Percentiles rank a stretch among this genome's conserved stretches.
phyloP scores from a whole-genome alignment of 352 stramenopile species.

The Peronospora farinosa region DNA sequence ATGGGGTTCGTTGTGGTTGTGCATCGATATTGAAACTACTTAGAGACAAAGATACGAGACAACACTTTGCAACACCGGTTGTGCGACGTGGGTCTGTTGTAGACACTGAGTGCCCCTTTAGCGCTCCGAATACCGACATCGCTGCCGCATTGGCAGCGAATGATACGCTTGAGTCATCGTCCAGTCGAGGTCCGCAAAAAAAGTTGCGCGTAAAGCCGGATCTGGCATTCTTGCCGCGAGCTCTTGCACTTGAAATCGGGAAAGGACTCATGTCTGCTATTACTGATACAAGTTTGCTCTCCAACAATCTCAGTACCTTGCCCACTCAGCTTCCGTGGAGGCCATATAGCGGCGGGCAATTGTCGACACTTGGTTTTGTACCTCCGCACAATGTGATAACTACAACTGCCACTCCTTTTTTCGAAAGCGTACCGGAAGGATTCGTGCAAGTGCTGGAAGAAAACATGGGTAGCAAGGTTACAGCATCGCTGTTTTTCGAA shows the following conservation, averaged over 20 bases:
- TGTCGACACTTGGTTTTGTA: conserved; percentile 6
- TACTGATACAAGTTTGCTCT: conserved; percentile 21
- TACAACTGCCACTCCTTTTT: conserved; percentile 37
- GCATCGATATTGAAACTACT: conserved; percentile 20
- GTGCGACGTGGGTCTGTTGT: conserved; percentile 14
- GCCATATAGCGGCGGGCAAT: conserved; percentile 10
- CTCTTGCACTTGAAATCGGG: conserved; percentile 50
- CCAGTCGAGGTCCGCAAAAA: conserved; percentile 1
- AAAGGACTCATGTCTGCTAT: conserved; percentile 44
- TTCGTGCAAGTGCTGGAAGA: conserved; percentile 50
- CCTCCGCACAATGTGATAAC: conserved; percentile 3
- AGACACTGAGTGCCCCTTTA: conserved; percentile 1
- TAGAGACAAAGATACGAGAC: conserved; percentile 9
- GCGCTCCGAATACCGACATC: conserved; percentile 2
- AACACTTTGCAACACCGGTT: conserved; percentile 1
- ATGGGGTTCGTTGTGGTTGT: conserved; percentile 25
- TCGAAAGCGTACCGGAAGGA: conserved; percentile 34
- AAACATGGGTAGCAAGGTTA: conserved; percentile 35
- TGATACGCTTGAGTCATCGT: conserved; percentile 4
- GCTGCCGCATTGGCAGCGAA: conserved; percentile 6
- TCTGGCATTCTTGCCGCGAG: conserved; percentile 24
- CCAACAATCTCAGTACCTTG: conserved; percentile 28
- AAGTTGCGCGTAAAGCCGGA: conserved; percentile 12
- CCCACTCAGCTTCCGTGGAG: conserved; percentile 47
- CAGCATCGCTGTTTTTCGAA: conserved; percentile 49